These are phyloP conservation scores for Ophiostoma sp. DNA, from an alignment of 2,329 filamentous ascomycete genomes.

Conservation along the genomic window DNA sequence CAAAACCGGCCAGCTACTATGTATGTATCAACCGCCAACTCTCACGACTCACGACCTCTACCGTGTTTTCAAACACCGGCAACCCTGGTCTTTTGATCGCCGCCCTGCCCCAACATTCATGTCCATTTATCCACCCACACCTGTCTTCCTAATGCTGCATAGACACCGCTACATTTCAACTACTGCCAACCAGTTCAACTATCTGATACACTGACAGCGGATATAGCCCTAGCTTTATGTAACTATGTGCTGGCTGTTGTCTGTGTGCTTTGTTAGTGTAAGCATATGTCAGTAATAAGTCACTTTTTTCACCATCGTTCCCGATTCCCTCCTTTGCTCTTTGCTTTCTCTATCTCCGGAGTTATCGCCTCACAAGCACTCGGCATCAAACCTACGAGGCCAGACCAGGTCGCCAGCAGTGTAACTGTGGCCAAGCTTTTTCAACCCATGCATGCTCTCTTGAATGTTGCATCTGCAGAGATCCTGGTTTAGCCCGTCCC, in stretches of 20 bases:
- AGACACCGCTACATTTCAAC: slow-evolving; percentile 11
- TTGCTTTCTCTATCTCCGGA: neutral
- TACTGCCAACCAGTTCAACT: neutral
- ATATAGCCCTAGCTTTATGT: neutral
- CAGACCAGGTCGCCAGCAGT: neutral
- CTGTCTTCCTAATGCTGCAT: slow-evolving; percentile 13
- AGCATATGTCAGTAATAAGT: neutral
- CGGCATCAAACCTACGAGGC: neutral
- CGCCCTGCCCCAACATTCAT: slow-evolving; percentile 20
- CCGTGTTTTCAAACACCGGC: neutral
- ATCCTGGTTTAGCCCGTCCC: neutral
- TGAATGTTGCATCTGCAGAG: neutral
- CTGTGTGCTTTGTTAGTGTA: too few species aligned
- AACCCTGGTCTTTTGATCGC: slow-evolving; percentile 17
- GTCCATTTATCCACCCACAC: slow-evolving; percentile 22
- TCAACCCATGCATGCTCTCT: neutral
- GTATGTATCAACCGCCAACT: neutral
- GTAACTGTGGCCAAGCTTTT: neutral
- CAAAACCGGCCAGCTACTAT: neutral
- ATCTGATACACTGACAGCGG: neutral
- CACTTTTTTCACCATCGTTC: neutral
- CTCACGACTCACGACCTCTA: neutral
- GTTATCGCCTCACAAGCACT: neutral
- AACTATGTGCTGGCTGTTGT: neutral
- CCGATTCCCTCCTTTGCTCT: neutral